Evolutionary conservation across 371 early-diverging fungal genomes (phyloP).

Genomic region (Mucor indicus): DNA sequence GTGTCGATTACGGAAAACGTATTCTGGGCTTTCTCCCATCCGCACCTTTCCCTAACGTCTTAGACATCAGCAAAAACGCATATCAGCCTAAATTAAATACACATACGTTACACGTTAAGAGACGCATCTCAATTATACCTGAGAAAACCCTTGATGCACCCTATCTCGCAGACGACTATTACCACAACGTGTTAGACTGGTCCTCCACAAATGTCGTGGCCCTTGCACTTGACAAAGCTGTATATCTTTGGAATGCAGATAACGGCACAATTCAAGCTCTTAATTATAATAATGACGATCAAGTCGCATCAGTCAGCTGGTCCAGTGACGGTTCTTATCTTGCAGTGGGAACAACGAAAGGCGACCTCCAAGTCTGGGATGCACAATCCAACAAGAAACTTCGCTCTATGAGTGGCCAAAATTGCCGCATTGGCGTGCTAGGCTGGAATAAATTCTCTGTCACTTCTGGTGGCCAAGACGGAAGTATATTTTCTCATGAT

Average conservation of each 20-base stretch:
- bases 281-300: slow-evolving; percentile 51
- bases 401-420: slow-evolving; percentile 82
- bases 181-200: slow-evolving; percentile 98
- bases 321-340: slow-evolving; percentile 76
- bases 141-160: too few relatives aligned
- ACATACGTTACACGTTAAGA: too few relatives aligned
- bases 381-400: too few relatives aligned
- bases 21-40: too few relatives aligned
- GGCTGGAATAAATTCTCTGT: too few relatives aligned
- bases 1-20: too few relatives aligned
- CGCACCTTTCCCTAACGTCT: too few relatives aligned
- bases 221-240: slow-evolving; percentile 83
- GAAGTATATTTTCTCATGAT: slow-evolving; percentile 93
- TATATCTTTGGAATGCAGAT: slow-evolving; percentile 93
- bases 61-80: too few relatives aligned
- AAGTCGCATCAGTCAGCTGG: slow-evolving; percentile 77
- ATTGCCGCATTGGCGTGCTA: slow-evolving; percentile 78
- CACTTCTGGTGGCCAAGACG: slow-evolving; percentile 88
- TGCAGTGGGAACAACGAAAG: slow-evolving; percentile 81
- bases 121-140: too few relatives aligned
- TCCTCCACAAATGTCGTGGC: slow-evolving; percentile 76
- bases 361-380: slow-evolving; percentile 89
- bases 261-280: slow-evolving; percentile 74
- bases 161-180: slow-evolving; percentile 94
- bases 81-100: too few relatives aligned